These are phyloP conservation scores for Singerocomus rubriflavus DNA, from an alignment of 1,284 basidiomycete species.

Conservation along the genomic window DNA sequence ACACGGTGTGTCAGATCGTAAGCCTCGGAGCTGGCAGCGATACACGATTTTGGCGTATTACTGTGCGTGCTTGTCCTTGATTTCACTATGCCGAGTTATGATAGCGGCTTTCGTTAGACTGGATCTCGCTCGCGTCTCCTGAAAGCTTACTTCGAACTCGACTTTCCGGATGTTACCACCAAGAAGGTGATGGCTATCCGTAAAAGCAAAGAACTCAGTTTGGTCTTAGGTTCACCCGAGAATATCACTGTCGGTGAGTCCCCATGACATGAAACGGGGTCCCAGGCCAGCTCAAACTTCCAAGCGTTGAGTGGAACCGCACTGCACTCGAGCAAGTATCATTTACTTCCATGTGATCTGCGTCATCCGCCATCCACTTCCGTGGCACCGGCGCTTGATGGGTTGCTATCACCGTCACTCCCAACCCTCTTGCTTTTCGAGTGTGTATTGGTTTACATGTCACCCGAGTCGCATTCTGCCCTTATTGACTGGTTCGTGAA, in stretches of 20 bases:
- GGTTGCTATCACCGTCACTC: slow-evolving; percentile 56
- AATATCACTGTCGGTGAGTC: slow-evolving; percentile 44
- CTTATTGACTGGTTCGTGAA: slow-evolving; percentile 77
- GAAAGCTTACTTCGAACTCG: slow-evolving; percentile 80
- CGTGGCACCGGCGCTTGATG: slow-evolving; percentile 39
- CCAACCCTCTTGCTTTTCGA: slow-evolving; percentile 88
- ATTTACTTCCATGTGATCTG: slow-evolving; percentile 75
- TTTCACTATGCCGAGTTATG: not conserved
- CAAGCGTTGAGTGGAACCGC: slow-evolving; percentile 68
- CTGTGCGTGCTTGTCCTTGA: slow-evolving; percentile 49
- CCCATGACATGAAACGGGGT: not conserved
- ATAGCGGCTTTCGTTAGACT: slow-evolving; percentile 42
- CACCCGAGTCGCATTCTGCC: slow-evolving; percentile 51
- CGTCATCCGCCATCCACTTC: slow-evolving; percentile 48
- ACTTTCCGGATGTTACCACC: slow-evolving; percentile 82
- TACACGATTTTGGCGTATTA: slow-evolving; percentile 79
- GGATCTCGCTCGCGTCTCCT: slow-evolving; percentile 47
- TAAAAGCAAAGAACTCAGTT: slow-evolving; percentile 61
- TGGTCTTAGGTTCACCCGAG: slow-evolving; percentile 48
- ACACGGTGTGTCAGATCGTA: slow-evolving; percentile 25
- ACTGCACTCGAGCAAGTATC: slow-evolving; percentile 65
- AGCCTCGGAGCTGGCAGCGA: slow-evolving; percentile 30
- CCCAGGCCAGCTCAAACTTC: slow-evolving; percentile 8
- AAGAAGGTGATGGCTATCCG: slow-evolving; percentile 83
- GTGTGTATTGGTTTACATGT: slow-evolving; percentile 91